Evolutionary conservation across 2,329 filamentous ascomycete genomes (phyloP).

Genomic region (Pleurostoma richardsiae): DNA sequence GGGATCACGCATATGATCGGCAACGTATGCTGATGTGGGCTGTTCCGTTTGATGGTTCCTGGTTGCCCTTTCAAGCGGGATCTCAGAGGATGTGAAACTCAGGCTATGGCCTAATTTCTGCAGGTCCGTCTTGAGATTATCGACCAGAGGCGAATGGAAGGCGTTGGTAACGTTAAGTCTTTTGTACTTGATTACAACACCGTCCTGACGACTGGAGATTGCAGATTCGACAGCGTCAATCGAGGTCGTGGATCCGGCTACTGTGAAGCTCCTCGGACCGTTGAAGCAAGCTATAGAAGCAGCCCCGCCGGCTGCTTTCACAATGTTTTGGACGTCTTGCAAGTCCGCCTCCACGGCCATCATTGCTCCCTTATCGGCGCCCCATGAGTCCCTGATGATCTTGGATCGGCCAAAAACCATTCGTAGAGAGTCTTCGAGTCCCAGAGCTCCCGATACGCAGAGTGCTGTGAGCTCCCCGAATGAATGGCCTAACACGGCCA

Average conservation of each 20-base stretch:
- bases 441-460: conserved; percentile 25
- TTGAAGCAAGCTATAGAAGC: conserved; percentile 41
- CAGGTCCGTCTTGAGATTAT: conserved; percentile 28
- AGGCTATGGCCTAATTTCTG: conserved; percentile 21
- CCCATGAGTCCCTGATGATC: conserved; percentile 25
- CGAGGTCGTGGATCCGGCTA: conserved; percentile 28
- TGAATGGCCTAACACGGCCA: conserved; percentile 30
- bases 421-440: conserved; percentile 21
- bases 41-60: conserved; percentile 3
- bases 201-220: not conserved
- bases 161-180: conserved; percentile 38
- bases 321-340: conserved; percentile 2
- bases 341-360: conserved; percentile 28
- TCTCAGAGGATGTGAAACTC: conserved; percentile 21
- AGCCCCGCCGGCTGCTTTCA: conserved; percentile 1
- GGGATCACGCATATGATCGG: conserved; percentile 33
- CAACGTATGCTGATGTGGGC: conserved; percentile 12
- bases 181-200: conserved; percentile 21
- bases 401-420: conserved; percentile 20
- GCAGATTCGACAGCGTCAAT: conserved; percentile 20
- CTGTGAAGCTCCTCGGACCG: conserved; percentile 31
- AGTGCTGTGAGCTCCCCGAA: conserved; percentile 36
- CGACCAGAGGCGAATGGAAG: conserved; percentile 38
- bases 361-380: conserved; percentile 30
- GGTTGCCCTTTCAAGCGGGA: conserved; percentile 23